Evolutionary conservation across 1,284 basidiomycete genomes (phyloP).

Genomic region (Trametes sp.): DNA sequence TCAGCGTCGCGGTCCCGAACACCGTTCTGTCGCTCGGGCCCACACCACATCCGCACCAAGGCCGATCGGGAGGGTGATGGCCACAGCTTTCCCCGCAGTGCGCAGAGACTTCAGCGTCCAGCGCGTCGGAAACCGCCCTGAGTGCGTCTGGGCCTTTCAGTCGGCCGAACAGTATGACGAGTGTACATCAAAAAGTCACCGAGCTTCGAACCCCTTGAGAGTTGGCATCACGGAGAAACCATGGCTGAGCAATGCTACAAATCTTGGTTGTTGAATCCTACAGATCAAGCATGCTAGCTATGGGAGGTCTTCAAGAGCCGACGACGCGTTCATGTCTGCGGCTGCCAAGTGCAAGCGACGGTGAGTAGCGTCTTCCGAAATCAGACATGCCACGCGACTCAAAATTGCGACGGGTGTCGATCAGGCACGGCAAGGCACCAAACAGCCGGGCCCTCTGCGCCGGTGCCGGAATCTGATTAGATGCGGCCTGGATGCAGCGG

Average conservation of each 20-base stretch:
- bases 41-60: background rate
- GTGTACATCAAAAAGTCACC: too few relatives aligned
- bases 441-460: background rate
- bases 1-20: background rate
- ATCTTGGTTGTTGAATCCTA: too few relatives aligned
- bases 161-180: too few relatives aligned
- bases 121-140: too few relatives aligned
- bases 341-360: background rate
- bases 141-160: too few relatives aligned
- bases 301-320: too few relatives aligned
- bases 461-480: background rate
- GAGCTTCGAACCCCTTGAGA: too few relatives aligned
- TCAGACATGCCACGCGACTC: background rate
- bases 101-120: too few relatives aligned
- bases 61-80: background rate
- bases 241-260: too few relatives aligned
- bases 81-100: background rate
- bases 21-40: background rate
- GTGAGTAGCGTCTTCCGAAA: background rate
- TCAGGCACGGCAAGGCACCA: slow-evolving; percentile 4
- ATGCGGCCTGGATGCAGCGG: background rate
- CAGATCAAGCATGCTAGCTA: background rate
- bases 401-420: background rate
- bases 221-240: too few relatives aligned
- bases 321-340: background rate